Evolutionary conservation across 2,329 filamentous ascomycete genomes (phyloP), one percentile per base, ranked within the genome.

Genomic region (Aspergillus pseudotamarii): DNA sequence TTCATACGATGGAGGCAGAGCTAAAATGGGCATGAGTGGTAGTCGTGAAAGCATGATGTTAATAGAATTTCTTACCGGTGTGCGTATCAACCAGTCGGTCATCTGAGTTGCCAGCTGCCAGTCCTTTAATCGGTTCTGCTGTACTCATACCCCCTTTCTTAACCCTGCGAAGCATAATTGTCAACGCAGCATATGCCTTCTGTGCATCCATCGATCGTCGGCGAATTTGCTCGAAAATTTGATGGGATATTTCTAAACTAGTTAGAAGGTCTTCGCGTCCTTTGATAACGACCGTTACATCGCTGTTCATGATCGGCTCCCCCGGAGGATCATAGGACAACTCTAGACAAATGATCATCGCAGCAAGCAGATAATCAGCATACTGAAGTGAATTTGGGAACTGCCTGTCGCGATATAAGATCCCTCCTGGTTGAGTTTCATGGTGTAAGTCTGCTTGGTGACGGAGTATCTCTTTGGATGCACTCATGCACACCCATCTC

Each of bases 311-410:
- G 53, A 3, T 45, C 30, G 30, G 43, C 28, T 51, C 67, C 19
- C 26, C 61, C 59, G 50, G 59, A 36, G 67, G 65, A n/a, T 68
- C 66, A 45, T 71, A 69, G 1, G 69, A 73, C 14, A 75, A 51
- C 28, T 74, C 74, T 41, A 89, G 75, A 64, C 85, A 89, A 4
- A 90, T 69, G 16, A 89, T 81, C 82, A 88, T 87, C 60, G 85
- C 83, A 0, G 87, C 86, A 2, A 89, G 80, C 58, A 90, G 76
- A 57, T 86, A 89, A 70, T 90, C 87, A 57, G 88, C 86, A 58
- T 86, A 81, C 12, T 84, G 82, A 4, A 89, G 75, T 0, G 84
- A 85, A 3, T 83, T 84, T 23, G 88, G 72, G 67, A 88, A 88
- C 84, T 86, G 88, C 6, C 82, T 80, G 43, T 84, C 81, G 34